These are phyloP conservation scores for Acrocalymma vagum DNA, from an alignment of 2,329 filamentous ascomycete species.

Conservation along the genomic window DNA sequence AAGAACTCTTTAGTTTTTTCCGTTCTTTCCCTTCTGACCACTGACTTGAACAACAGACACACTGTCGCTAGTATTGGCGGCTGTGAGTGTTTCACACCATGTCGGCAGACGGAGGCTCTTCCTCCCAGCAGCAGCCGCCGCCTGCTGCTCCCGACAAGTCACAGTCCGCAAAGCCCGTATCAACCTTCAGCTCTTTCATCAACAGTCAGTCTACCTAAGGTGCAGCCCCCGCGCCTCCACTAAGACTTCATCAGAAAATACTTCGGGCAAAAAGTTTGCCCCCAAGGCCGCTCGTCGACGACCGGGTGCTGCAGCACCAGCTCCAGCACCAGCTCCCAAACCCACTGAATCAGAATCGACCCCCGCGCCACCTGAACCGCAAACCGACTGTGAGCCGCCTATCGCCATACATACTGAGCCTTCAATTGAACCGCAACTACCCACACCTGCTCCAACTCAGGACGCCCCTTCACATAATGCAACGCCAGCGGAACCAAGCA, in stretches of 20 bases:
- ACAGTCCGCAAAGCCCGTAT: constrained; percentile 22
- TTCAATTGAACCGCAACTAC: constrained; percentile 21
- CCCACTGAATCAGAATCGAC: constrained; percentile 18
- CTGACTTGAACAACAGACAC: no score
- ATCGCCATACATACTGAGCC: constrained; percentile 20
- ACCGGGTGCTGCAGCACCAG: constrained; percentile 42
- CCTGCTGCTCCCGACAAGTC: constrained; percentile 26
- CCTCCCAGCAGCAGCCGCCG: constrained; percentile 19
- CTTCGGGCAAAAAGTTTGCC: constrained; percentile 57
- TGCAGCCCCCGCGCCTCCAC: constrained; percentile 6
- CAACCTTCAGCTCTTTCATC: constrained; percentile 39
- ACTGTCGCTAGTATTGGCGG: no score
- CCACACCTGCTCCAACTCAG: constrained; percentile 36
- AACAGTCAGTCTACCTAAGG: constrained; percentile 34
- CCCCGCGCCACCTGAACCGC: constrained; percentile 13
- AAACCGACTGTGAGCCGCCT: constrained; percentile 12
- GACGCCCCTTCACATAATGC: constrained; percentile 15
- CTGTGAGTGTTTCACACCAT: constrained; percentile 17
- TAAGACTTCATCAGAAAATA: constrained; percentile 42
- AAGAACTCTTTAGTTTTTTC: no score
- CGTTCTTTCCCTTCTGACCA: no score
- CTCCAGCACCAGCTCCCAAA: constrained; percentile 25
- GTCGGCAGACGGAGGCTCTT: constrained; percentile 34
- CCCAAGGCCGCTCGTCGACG: constrained; percentile 57
- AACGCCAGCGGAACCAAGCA: constrained; percentile 5